A percentile compares a stretch with the other conserved stretches of the same genome.
Conservation (phyloP, 148 eudicot genomes). For the Spergularia bocconei region DNA sequence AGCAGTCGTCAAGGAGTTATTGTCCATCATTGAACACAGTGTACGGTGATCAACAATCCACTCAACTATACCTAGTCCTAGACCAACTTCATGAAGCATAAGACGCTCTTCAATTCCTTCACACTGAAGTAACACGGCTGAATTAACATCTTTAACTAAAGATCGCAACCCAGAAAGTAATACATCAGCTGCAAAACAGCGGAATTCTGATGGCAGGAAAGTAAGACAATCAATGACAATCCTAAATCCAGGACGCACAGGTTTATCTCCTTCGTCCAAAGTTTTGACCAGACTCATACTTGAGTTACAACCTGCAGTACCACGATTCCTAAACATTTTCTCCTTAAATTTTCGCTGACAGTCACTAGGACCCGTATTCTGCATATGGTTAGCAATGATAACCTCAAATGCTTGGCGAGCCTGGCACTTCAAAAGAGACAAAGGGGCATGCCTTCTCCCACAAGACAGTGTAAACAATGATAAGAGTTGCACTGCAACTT, state of each 20-base stretch:
- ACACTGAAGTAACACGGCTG: conserved; percentile 58
- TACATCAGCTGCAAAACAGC: conserved; percentile 67
- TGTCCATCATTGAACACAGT: conserved; percentile 34
- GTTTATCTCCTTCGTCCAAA: conserved; percentile 25
- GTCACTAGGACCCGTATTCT: conserved; percentile 20
- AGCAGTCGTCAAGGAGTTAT: conserved; percentile 24
- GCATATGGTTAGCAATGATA: conserved; percentile 38
- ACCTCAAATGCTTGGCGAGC: conserved; percentile 73
- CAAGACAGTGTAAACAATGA: conserved; percentile 73
- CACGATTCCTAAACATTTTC: conserved; percentile 19
- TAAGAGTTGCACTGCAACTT: conserved; percentile 65
- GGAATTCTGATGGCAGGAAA: conserved; percentile 71
- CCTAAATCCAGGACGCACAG: conserved; percentile 39
- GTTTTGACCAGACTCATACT: conserved; percentile 19
- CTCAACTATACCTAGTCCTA: conserved; percentile 73
- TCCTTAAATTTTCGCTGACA: conserved; percentile 18
- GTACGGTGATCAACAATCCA: conserved; percentile 76
- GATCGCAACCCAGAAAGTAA: conserved; percentile 71
- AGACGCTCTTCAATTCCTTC: conserved; percentile 52
- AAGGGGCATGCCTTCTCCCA: conserved; percentile 61
- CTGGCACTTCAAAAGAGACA: conserved; percentile 70
- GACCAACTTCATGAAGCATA: conserved; percentile 88
- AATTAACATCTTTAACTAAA: conserved; percentile 59
- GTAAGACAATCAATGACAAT: conserved; percentile 70
- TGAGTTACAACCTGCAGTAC: conserved; percentile 13